phyloP scores from a whole-genome alignment of 495 filamentous ascomycete species.

The Ramalina intermedia region DNA sequence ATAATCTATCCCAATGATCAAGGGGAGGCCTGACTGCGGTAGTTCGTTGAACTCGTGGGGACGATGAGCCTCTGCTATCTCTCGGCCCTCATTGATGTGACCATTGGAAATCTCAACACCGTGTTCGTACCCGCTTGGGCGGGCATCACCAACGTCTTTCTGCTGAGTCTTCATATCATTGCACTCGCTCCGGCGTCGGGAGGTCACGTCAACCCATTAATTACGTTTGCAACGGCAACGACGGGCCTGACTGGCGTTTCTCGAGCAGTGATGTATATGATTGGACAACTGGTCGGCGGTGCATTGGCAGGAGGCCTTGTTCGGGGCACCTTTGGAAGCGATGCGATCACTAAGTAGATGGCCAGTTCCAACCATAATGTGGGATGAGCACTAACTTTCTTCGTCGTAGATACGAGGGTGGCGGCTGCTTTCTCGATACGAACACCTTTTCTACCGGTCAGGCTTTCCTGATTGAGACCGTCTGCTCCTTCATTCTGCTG shows the following conservation, averaged over 20 bases:
- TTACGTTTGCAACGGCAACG: constrained; percentile 36
- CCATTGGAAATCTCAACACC: constrained; percentile 15
- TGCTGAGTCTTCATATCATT: constrained; percentile 36
- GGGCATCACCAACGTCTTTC: constrained; percentile 31
- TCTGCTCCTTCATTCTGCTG: constrained; percentile 27
- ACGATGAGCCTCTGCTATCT: constrained; percentile 4
- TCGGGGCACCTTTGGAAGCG: constrained; percentile 19
- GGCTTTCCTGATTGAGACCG: constrained; percentile 31
- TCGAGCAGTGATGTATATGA: constrained; percentile 30
- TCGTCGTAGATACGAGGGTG: constrained; percentile 16
- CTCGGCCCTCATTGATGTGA: constrained; percentile 5
- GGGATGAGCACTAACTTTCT: neutral
- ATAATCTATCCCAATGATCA: too few relatives aligned
- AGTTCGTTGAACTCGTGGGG: constrained; percentile 6
- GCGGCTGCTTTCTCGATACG: constrained; percentile 22
- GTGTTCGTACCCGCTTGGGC: constrained; percentile 18
- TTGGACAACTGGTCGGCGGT: constrained; percentile 28
- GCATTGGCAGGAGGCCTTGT: constrained; percentile 30
- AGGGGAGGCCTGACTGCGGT: too few relatives aligned
- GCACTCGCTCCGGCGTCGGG: constrained; percentile 34
- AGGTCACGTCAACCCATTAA: constrained; percentile 37
- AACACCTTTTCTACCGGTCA: constrained; percentile 14
- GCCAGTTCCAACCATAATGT: neutral
- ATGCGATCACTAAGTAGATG: constrained; percentile 7
- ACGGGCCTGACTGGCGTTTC: constrained; percentile 34